Percentiles rank a stretch among this genome's conserved stretches.
Conservation (phyloP, 2,329 filamentous ascomycete genomes). For the Penicillium paneum region DNA sequence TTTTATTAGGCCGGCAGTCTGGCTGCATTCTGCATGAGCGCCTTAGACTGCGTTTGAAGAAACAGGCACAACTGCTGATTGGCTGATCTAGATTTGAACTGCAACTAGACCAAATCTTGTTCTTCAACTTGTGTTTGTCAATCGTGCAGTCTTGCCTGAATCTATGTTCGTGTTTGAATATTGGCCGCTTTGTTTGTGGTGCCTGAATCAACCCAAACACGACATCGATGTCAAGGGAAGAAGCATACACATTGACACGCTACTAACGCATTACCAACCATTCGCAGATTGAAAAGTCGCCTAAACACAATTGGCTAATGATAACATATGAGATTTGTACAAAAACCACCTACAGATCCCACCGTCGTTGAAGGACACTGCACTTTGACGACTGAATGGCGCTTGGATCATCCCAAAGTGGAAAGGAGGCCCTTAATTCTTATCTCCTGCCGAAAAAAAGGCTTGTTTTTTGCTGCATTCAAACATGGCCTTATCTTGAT, state of each 20-base stretch:
- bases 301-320: slow-evolving; percentile 6
- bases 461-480: slow-evolving; percentile 5
- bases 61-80: neutral
- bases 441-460: neutral
- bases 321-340: neutral
- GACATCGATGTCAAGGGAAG: neutral
- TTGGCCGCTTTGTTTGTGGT: neutral
- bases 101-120: neutral
- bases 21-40: neutral
- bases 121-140: neutral
- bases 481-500: slow-evolving; percentile 2
- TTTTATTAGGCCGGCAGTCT: neutral
- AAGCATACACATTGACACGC: neutral
- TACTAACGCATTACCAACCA: neutral
- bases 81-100: neutral
- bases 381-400: neutral
- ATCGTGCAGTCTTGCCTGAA: neutral
- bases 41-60: neutral
- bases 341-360: neutral
- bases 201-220: neutral
- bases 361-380: neutral
- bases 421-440: neutral
- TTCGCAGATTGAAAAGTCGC: too few relatives aligned
- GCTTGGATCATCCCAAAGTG: neutral
- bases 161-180: neutral